Evolutionary conservation across 352 stramenopile genomes (phyloP).

Genomic region (Halophytophthora batemanensis): DNA sequence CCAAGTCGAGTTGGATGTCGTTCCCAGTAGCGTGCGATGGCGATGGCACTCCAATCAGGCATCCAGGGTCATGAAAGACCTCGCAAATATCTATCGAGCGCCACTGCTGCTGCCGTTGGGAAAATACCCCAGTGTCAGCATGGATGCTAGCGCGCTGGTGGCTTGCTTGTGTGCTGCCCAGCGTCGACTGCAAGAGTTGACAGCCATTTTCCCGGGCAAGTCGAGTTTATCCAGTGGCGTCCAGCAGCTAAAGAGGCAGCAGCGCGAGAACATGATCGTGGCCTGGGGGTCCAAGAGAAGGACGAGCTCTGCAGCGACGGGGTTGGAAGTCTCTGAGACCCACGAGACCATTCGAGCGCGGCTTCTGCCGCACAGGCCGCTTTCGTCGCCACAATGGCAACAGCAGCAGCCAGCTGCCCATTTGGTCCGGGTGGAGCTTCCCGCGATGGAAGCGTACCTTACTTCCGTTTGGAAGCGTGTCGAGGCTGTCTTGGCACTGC

Average conservation of each 20-base stretch:
- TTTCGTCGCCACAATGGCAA: slow-evolving; percentile 18
- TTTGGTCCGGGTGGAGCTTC: slow-evolving; percentile 41
- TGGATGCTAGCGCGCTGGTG: not conserved
- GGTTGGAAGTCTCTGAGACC: slow-evolving; percentile 4
- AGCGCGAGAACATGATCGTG: slow-evolving; percentile 35
- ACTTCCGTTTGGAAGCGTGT: slow-evolving; percentile 36
- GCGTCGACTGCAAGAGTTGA: slow-evolving; percentile 17
- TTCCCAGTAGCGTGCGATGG: slow-evolving; percentile 13
- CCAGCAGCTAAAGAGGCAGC: slow-evolving; percentile 40
- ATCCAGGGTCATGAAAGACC: slow-evolving; percentile 4
- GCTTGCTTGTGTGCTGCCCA: slow-evolving; percentile 17
- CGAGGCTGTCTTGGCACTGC: slow-evolving; percentile 35
- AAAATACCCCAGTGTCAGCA: not conserved
- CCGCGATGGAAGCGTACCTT: slow-evolving; percentile 47
- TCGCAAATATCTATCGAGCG: slow-evolving; percentile 15
- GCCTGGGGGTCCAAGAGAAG: slow-evolving; percentile 25
- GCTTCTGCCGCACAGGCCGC: slow-evolving; percentile 14
- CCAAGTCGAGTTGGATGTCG: slow-evolving; percentile 14
- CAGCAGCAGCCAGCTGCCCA: slow-evolving; percentile 27
- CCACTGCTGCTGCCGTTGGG: not conserved
- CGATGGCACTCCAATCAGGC: slow-evolving; percentile 5
- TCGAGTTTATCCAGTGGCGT: slow-evolving; percentile 31
- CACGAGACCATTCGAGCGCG: not conserved
- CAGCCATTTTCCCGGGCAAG: slow-evolving; percentile 25
- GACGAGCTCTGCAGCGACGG: slow-evolving; percentile 1